Evolutionary conservation across 2,329 filamentous ascomycete genomes (phyloP).

Genomic region (Nakataea oryzae): DNA sequence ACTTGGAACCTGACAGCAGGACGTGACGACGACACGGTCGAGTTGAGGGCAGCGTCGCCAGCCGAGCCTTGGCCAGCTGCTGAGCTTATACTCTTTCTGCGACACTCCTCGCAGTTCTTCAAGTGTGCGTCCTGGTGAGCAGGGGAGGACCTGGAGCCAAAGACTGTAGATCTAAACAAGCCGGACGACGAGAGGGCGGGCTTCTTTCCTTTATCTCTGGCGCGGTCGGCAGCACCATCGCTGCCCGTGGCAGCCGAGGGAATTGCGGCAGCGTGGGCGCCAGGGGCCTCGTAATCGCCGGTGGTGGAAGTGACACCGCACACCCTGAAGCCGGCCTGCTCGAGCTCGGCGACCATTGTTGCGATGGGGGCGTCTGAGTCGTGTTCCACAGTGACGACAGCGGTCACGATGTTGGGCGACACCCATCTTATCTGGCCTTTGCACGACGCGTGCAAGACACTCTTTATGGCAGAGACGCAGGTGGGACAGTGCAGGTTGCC

Average conservation of each 20-base stretch:
- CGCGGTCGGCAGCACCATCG: background rate
- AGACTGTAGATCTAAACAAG: background rate
- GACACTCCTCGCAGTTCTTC: slow-evolving; percentile 31
- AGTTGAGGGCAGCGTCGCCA: background rate
- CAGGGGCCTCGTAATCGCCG: slow-evolving; percentile 14
- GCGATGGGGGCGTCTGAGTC: slow-evolving; percentile 31
- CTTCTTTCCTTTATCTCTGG: background rate
- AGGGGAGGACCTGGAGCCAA: background rate
- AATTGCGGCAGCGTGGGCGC: slow-evolving; percentile 6
- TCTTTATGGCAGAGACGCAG: slow-evolving; percentile 57
- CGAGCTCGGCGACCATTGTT: slow-evolving; percentile 33
- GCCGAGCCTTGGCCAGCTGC: background rate
- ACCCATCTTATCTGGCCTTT: slow-evolving; percentile 42
- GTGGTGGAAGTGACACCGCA: slow-evolving; percentile 32
- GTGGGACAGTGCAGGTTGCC: slow-evolving; percentile 71
- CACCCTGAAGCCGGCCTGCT: slow-evolving; percentile 49
- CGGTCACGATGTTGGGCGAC: slow-evolving; percentile 61
- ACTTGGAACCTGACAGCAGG: background rate
- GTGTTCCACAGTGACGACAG: slow-evolving; percentile 54
- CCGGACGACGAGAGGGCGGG: background rate
- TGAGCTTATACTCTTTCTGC: slow-evolving; percentile 7
- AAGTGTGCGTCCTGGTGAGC: slow-evolving; percentile 22
- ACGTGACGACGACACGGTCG: background rate
- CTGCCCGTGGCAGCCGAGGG: background rate
- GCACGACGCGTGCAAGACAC: slow-evolving; percentile 39